Evolutionary conservation across 1,284 basidiomycete species (phyloP), one percentile per base, ranked within the genome.

Genomic region (Ceratobasidium sp.): DNA sequence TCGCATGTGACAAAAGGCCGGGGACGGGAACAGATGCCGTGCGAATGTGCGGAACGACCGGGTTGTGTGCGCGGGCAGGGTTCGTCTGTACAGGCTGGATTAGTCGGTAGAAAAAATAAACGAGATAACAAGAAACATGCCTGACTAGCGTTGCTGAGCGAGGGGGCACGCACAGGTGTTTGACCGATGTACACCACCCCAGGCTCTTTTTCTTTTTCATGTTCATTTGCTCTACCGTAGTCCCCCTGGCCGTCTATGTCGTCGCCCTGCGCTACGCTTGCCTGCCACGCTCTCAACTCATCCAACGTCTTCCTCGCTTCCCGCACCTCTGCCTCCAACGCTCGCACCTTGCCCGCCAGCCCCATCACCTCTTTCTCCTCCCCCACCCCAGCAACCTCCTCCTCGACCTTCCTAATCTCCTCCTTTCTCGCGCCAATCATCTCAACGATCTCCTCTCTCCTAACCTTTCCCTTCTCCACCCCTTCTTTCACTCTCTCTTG

Each of bases 321-420:
- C 39, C 53, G 53, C 39, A 71, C 66, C 61, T 77, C 75, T 22
- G 79, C 80, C 81, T 92, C 91, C 75, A 89, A 81, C 76, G 88
- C 87, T 62, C 87, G 86, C 41, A 84, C 83, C 77, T 85, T 88
- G 29, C 91, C 82, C 8, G 85, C 82, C 64, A 71, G 16, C 19
- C 66, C 66, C 53, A 71, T 54, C 37, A 59, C 41, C 53, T 71
- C 66, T 53, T 54, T 71, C 37, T 71, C 54, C 53, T 65, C 63
- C 24, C 39, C 24, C 31, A n/a, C 19, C 37, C 83, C 80, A 29
- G 91, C 83, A 37, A 86, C 85, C 75, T 92, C 89, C 81, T 96
- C 94, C 51, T 91, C 88, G 34, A 87, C 85, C 76, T 85, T 71
- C 43, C 66, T 88, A 68, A 93, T 88, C 80, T 94, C 91, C 75